Evolutionary conservation across 495 filamentous ascomycete species (phyloP).

Genomic region (Astrothelium macrocarpum): DNA sequence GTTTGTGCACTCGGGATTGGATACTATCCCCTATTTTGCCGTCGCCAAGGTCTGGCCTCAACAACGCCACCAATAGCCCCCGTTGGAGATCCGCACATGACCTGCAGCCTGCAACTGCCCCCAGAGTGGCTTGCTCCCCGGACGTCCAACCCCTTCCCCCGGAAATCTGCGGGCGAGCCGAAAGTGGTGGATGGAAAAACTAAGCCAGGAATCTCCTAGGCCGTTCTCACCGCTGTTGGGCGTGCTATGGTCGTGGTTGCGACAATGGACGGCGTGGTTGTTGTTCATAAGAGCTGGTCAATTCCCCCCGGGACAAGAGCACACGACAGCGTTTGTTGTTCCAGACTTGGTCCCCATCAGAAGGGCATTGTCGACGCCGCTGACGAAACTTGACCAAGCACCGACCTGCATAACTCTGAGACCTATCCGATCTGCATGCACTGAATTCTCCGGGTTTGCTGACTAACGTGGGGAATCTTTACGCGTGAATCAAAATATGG

Average conservation of each 20-base stretch:
- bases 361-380: no score
- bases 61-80: slow-evolving; percentile 5
- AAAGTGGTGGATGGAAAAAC: neutral
- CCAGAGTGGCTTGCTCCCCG: neutral
- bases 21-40: neutral
- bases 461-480: neutral
- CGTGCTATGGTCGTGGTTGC: neutral
- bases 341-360: no score
- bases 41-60: neutral
- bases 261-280: neutral
- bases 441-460: neutral
- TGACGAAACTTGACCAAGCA: no score
- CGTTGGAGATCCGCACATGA: slow-evolving; percentile 1
- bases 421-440: neutral
- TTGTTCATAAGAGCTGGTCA: neutral
- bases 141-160: neutral
- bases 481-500: neutral
- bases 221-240: neutral
- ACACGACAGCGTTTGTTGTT: no score
- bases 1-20: neutral
- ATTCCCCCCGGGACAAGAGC: neutral
- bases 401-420: no score
- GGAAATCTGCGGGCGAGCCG: neutral
- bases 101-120: neutral
- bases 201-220: neutral